Evolutionary conservation across 75 land plant genomes (phyloP), one percentile per base, ranked within the genome.

Genomic region (Larix kaempferi): DNA sequence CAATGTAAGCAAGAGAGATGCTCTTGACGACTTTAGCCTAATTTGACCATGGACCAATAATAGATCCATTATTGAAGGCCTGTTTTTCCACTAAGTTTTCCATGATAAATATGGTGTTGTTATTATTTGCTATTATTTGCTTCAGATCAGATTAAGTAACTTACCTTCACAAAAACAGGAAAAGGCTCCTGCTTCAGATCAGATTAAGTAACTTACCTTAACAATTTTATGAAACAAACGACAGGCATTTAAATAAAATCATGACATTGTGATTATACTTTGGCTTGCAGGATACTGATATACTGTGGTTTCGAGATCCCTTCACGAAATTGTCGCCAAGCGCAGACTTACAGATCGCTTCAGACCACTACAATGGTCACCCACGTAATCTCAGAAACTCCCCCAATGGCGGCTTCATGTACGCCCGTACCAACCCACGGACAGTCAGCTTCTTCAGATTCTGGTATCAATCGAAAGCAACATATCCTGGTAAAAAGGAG

Each of bases 271-370:
- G 80, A 89, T 73, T 58, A 86, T 39, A 59, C 84, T 57, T 73
- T 75, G 23, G 89, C 80, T 59, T 89, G 91, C 89, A 83, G 85
- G 85, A 83, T 65, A 84, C 85, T 22, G 85, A 83, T 65, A 81
- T 83, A 13, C 57, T 83, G 72, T 83, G 85, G 85, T 75, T 83
- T 58, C 83, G 85, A n/a, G 62, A 83, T 66, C 85, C 85, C 39
- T 83, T 83, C 75, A 52, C 44, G 41, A 84, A 67, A 27, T 75
- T 83, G 8, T 63, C 64, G 35, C 16, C 78, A 19, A 52, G 16
- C 27, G 78, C 84, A 35, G 85, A 83, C 61, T 44, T 83, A 10
- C 83, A 83, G 58, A 81, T 83, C 11, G 84, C 84, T 15, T 74
- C 84, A 57, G 85, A 83, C 84, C 27, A 14, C 1, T 83, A 59